These are phyloP conservation scores for Amauroascus verrucosus DNA, from an alignment of 2,329 filamentous ascomycete species.

Conservation along the genomic window DNA sequence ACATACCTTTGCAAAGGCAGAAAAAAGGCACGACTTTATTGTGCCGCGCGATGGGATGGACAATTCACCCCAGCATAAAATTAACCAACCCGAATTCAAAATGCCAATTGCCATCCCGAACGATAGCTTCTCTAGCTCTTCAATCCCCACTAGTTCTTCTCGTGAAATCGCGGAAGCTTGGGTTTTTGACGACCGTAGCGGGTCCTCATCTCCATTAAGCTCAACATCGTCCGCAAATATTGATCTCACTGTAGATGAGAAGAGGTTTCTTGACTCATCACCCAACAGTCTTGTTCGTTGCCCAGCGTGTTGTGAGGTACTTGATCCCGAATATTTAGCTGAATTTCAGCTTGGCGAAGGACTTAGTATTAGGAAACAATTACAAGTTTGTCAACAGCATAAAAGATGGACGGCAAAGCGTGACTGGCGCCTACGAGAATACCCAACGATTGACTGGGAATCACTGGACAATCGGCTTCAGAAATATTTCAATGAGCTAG, in stretches of 20 bases:
- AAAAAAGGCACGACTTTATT: constrained; percentile 1
- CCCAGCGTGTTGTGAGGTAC: constrained; percentile 55
- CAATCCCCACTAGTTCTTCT: constrained; percentile 21
- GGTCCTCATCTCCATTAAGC: constrained; percentile 24
- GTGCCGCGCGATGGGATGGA: background rate
- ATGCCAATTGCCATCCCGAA: constrained; percentile 20
- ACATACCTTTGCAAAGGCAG: background rate
- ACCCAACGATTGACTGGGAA: constrained; percentile 63
- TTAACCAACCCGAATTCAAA: constrained; percentile 19
- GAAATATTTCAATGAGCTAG: constrained; percentile 46
- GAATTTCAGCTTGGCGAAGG: constrained; percentile 31
- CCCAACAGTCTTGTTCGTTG: constrained; percentile 38
- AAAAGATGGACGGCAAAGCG: constrained; percentile 44
- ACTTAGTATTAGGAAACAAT: constrained; percentile 36
- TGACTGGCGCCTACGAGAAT: constrained; percentile 46
- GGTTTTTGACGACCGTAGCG: constrained; percentile 21
- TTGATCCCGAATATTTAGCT: constrained; percentile 48
- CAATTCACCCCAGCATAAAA: background rate
- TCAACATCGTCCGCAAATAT: constrained; percentile 20
- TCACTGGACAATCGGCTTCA: constrained; percentile 50
- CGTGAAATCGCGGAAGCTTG: constrained; percentile 14
- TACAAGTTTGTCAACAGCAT: constrained; percentile 55
- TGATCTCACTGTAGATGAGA: constrained; percentile 17
- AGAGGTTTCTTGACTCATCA: constrained; percentile 13
- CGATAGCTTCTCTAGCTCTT: constrained; percentile 23